Evolutionary conservation across 805 yeast genomes (phyloP).

Genomic region (Starmerella vitae): DNA sequence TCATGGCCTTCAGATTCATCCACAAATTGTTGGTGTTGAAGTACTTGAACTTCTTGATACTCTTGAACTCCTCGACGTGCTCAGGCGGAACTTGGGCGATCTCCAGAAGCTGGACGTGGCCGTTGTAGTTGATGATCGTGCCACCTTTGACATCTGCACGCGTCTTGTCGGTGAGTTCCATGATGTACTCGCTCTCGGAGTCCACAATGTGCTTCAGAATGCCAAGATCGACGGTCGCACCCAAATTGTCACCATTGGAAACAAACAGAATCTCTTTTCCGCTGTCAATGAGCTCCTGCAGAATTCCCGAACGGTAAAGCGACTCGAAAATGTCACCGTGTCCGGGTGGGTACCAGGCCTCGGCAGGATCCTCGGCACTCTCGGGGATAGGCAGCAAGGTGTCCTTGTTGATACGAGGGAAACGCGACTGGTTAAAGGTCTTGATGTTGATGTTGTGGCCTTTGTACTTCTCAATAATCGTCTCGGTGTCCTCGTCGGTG

Average conservation of each 20-base stretch:
- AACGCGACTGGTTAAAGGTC: slow-evolving; percentile 96
- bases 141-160: slow-evolving; percentile 99
- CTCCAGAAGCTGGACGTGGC: slow-evolving; percentile 84
- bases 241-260: slow-evolving; percentile 95
- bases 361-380: slow-evolving; percentile 53
- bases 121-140: slow-evolving; percentile 90
- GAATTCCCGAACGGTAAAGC: slow-evolving; percentile 75
- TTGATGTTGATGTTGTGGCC: slow-evolving; percentile 90
- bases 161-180: slow-evolving; percentile 98
- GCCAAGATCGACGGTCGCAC: slow-evolving; percentile 91
- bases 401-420: slow-evolving; percentile 90
- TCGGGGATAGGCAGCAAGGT: slow-evolving; percentile 92
- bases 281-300: slow-evolving; percentile 74
- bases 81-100: slow-evolving; percentile 98
- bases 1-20: slow-evolving; percentile 90
- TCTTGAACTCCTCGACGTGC: slow-evolving; percentile 94
- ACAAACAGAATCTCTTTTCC: slow-evolving; percentile 93
- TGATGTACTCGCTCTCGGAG: slow-evolving; percentile 82
- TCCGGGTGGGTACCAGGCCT: slow-evolving; percentile 99
- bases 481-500: slow-evolving; percentile 90
- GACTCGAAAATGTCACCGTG: slow-evolving; percentile 96
- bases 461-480: slow-evolving; percentile 89
- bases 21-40: slow-evolving; percentile 97
- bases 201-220: slow-evolving; percentile 88
- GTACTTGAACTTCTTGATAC: slow-evolving; percentile 93